Percentiles rank a stretch among this genome's conserved stretches.
phyloP scores from a whole-genome alignment of 768 basidiomycete genomes.

The Xerocomus spinulosus region DNA sequence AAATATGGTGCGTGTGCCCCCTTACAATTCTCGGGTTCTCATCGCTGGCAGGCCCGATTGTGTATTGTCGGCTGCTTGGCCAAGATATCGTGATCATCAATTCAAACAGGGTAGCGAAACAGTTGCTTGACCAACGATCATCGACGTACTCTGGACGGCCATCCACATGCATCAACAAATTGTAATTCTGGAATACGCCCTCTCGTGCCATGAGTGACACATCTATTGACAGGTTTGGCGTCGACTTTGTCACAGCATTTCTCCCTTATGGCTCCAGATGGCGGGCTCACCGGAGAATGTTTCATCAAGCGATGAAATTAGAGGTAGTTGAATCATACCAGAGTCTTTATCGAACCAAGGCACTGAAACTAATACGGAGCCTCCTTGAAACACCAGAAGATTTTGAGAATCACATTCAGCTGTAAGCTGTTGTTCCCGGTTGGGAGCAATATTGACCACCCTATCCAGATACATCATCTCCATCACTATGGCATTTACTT shows the following conservation, averaged over 20 bases:
- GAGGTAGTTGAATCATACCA: slow-evolving; percentile 20
- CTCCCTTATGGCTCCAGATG: slow-evolving; percentile 27
- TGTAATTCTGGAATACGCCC: slow-evolving; percentile 9
- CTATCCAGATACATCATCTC: slow-evolving; percentile 26
- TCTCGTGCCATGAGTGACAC: not conserved
- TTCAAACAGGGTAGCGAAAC: slow-evolving; percentile 21
- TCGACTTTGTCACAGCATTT: slow-evolving; percentile 29
- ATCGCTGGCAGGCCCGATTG: slow-evolving; percentile 21
- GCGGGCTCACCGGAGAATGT: slow-evolving; percentile 26
- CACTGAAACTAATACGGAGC: slow-evolving; percentile 12
- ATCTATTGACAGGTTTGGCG: slow-evolving; percentile 20
- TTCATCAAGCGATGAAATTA: slow-evolving; percentile 24
- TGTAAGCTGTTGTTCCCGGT: slow-evolving; percentile 11
- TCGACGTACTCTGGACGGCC: slow-evolving; percentile 28
- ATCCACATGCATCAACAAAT: slow-evolving; percentile 15
- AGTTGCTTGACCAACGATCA: slow-evolving; percentile 30
- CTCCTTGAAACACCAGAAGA: slow-evolving; percentile 21
- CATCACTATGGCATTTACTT: slow-evolving; percentile 30
- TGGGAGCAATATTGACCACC: not conserved
- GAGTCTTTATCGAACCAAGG: slow-evolving; percentile 21
- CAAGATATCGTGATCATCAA: slow-evolving; percentile 27
- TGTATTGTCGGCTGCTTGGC: slow-evolving; percentile 25
- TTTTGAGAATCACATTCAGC: slow-evolving; percentile 24
- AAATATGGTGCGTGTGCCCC: slow-evolving; percentile 21
- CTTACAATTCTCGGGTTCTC: not conserved